These are phyloP conservation scores for Monosporascus sp. DNA, from an alignment of 2,329 filamentous ascomycete genomes.

Conservation along the genomic window DNA sequence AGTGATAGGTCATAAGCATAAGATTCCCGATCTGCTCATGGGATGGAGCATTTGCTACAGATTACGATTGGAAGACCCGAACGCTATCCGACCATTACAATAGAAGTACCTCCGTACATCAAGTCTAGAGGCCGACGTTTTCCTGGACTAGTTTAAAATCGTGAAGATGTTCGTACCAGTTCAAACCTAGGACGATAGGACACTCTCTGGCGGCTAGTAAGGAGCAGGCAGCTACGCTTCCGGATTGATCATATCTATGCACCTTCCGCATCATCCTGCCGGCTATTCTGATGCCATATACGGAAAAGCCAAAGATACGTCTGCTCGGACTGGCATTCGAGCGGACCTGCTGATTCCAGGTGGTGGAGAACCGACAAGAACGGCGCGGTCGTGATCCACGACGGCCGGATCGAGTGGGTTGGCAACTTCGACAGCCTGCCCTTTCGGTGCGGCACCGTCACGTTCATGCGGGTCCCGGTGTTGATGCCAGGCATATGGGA, in stretches of 20 bases:
- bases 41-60: too few species aligned
- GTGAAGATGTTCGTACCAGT: too few species aligned
- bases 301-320: too few species aligned
- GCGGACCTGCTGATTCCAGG: slow-evolving; percentile 41
- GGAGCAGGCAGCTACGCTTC: not conserved
- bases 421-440: slow-evolving; percentile 27
- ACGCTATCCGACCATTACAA: too few species aligned
- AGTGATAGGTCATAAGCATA: too few species aligned
- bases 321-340: slow-evolving; percentile 10
- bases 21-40: too few species aligned
- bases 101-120: too few species aligned
- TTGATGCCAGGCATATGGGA: slow-evolving; percentile 51
- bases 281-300: not conserved
- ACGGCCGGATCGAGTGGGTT: slow-evolving; percentile 35
- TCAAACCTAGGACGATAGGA: too few species aligned
- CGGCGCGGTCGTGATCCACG: slow-evolving; percentile 33
- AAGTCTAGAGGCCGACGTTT: too few species aligned
- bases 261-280: not conserved
- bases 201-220: too few species aligned
- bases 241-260: not conserved
- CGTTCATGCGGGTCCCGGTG: slow-evolving; percentile 31
- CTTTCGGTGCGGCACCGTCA: slow-evolving; percentile 23
- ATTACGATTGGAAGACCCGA: too few species aligned
- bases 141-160: too few species aligned
- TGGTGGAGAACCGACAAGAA: slow-evolving; percentile 36